Evolutionary conservation across 225 moss, liverwort and hornwort genomes (phyloP).

Genomic region (Thuidium tamariscinum): DNA sequence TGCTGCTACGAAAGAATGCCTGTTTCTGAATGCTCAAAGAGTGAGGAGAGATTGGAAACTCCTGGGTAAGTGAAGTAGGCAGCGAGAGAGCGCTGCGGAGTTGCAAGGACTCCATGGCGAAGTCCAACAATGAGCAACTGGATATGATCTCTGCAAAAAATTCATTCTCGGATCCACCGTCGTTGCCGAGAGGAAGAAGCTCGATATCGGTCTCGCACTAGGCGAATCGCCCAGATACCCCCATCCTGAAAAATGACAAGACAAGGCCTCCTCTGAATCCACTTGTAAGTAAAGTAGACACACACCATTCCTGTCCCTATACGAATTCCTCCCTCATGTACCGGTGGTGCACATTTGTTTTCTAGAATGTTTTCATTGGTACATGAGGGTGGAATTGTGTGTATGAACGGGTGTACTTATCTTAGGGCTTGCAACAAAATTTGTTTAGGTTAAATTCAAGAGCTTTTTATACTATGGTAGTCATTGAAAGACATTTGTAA

Average conservation of each 20-base stretch:
- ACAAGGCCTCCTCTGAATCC: too few species aligned
- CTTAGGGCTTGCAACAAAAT: background rate
- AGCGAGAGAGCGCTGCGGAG: background rate
- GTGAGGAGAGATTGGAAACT: background rate
- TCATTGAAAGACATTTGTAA: background rate
- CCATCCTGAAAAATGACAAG: background rate
- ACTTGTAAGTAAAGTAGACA: background rate
- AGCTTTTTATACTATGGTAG: fast-evolving
- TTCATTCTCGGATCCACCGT: background rate
- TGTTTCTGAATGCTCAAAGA: background rate
- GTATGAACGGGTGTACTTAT: background rate
- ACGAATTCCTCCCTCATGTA: background rate
- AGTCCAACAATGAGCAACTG: background rate
- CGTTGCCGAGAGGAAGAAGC: background rate
- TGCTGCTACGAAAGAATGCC: background rate
- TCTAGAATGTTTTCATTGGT: background rate
- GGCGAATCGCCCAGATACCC: background rate
- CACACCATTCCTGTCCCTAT: fast-evolving
- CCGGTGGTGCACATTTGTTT: background rate
- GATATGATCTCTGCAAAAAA: background rate
- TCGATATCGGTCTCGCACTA: background rate
- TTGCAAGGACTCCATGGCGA: conserved; percentile 6
- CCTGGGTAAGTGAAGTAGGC: background rate
- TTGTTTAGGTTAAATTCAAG: background rate
- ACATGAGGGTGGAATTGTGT: background rate